These are phyloP conservation scores for Pneumocystis jirovecii DNA, from an alignment of 1,139 yeast genomes.

Conservation along the genomic window DNA sequence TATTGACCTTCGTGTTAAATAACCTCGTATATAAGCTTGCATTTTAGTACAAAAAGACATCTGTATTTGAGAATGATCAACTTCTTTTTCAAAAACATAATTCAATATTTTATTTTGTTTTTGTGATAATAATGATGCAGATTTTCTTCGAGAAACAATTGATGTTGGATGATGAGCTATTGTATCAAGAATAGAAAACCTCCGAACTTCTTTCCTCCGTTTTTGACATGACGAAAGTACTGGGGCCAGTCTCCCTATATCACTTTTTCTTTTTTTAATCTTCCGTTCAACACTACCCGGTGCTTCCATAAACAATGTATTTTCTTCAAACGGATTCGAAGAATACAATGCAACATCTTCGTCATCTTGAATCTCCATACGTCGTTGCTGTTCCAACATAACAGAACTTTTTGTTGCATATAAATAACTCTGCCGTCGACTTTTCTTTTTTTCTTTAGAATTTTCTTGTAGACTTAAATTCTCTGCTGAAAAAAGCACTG, in stretches of 20 bases:
- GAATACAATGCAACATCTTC: constrained; percentile 3
- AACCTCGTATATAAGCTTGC: not conserved
- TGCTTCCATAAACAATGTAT: constrained; percentile 6
- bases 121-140: not conserved
- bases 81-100: not conserved
- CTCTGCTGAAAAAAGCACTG: not conserved
- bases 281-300: constrained; percentile 12
- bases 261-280: constrained; percentile 2
- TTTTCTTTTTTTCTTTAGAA: constrained; percentile 3
- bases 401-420: constrained; percentile 9
- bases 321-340: constrained; percentile 1
- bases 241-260: not conserved
- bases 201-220: not conserved
- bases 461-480: constrained; percentile 1
- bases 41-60: not conserved
- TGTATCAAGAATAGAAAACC: not conserved
- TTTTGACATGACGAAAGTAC: not conserved
- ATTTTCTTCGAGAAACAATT: not conserved
- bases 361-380: constrained; percentile 5
- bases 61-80: not conserved
- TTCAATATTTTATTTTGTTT: not conserved
- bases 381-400: constrained; percentile 1
- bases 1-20: not conserved
- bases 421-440: constrained; percentile 10
- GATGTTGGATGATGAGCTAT: not conserved